Evolutionary conservation across 2,329 filamentous ascomycete genomes (phyloP).

Genomic region (Graphilbum sp.): DNA sequence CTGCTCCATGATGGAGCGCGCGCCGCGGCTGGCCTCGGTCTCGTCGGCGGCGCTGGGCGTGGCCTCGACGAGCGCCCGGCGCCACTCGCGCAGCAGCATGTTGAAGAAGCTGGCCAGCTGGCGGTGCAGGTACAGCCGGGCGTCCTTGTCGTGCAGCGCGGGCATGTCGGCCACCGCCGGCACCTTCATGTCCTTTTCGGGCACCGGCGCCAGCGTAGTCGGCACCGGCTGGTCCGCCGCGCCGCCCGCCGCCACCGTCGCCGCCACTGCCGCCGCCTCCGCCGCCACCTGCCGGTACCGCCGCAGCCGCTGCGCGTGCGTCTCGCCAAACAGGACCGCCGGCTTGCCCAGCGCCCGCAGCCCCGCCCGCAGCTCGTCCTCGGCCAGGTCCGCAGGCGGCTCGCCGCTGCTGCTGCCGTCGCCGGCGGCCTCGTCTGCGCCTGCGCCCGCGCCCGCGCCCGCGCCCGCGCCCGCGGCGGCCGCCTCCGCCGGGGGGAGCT

Average conservation of each 20-base stretch:
- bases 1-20: slow-evolving; percentile 71
- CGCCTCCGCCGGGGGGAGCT: slow-evolving; percentile 32
- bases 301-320: slow-evolving; percentile 48
- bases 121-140: slow-evolving; percentile 57
- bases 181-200: slow-evolving; percentile 82
- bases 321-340: slow-evolving; percentile 64
- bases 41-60: slow-evolving; percentile 28
- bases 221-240: slow-evolving; percentile 54
- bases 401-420: slow-evolving; percentile 9
- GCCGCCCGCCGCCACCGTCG: neutral
- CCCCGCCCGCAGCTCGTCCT: slow-evolving; percentile 51
- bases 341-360: slow-evolving; percentile 62
- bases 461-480: neutral
- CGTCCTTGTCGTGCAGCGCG: slow-evolving; percentile 41
- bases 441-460: too few relatives aligned
- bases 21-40: slow-evolving; percentile 65
- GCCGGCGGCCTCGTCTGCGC: slow-evolving; percentile 19
- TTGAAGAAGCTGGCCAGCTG: slow-evolving; percentile 93
- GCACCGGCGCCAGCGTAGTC: slow-evolving; percentile 63
- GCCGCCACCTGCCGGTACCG: slow-evolving; percentile 52
- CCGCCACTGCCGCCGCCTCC: slow-evolving; percentile 30
- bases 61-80: slow-evolving; percentile 46
- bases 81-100: slow-evolving; percentile 85
- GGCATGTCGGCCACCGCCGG: slow-evolving; percentile 29
- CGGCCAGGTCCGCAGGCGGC: slow-evolving; percentile 34